Conservation (phyloP, 345 rosid species). For the Rhizophora apiculata region DNA sequence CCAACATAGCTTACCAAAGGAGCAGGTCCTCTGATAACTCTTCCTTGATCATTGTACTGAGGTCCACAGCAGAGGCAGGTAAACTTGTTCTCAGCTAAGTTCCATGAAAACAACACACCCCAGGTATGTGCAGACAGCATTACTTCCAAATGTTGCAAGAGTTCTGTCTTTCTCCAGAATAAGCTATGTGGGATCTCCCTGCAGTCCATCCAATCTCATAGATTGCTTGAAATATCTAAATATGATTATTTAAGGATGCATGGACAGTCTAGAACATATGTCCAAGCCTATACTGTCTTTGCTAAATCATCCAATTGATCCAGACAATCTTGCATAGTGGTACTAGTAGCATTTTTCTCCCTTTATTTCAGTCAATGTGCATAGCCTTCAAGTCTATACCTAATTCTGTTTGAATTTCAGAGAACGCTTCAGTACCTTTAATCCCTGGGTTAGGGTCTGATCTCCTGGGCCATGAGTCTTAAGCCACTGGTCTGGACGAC, state of each 20-base stretch:
- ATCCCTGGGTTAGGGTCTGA: constrained; percentile 78
- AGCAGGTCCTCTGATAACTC: constrained; percentile 96
- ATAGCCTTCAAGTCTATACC: neutral
- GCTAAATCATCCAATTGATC: too few species aligned
- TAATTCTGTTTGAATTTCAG: neutral
- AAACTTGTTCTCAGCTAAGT: constrained; percentile 82
- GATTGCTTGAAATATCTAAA: neutral
- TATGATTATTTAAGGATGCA: neutral
- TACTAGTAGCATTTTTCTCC: too few species aligned
- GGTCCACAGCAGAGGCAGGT: constrained; percentile 96
- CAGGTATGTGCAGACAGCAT: constrained; percentile 87
- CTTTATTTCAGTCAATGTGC: neutral
- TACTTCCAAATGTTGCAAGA: constrained; percentile 76
- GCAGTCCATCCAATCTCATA: neutral
- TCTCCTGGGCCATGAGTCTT: constrained; percentile 85
- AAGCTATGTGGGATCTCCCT: constrained; percentile 98
- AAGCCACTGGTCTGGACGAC: constrained; percentile 65
- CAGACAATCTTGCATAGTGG: too few species aligned
- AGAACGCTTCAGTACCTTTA: constrained; percentile 47
- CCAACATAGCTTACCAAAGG: constrained; percentile 62
- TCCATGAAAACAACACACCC: constrained; percentile 96
- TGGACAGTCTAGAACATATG: too few species aligned
- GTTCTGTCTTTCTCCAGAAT: constrained; percentile 86
- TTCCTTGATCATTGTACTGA: constrained; percentile 92
- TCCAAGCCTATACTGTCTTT: too few species aligned